Base-by-base conservation (phyloP, 306 rosid genomes). In the Ormosia emarginata region DNA sequence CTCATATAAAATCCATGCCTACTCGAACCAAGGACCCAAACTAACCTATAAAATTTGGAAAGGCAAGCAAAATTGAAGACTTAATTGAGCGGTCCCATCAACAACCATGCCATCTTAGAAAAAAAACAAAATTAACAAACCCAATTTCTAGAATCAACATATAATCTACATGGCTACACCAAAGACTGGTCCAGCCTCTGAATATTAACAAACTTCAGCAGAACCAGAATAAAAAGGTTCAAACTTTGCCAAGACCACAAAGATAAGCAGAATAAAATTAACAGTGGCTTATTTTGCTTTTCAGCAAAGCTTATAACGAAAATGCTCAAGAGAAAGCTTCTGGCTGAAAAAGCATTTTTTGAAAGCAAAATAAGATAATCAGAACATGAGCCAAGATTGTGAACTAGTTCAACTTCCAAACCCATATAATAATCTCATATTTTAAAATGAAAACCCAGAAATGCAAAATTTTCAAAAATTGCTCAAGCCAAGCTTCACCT, bases 1-100 rank as follows among this genome's bases (percentile, higher is more conserved):
- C 83, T 86, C 83, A 73, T 86, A 78, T 56, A 82, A 79, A 71
- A 64, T 75, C 65, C 70, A 53, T 56, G 66, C 72, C 56, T 74
- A 75, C 59, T 79, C 50, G 40, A 80, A 84, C 84, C 72, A 80
- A 33, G n/a, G 71, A 64, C 63, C 56, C 30, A 83, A 83, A 77
- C 37, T 75, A 68, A 64, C 44, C 74, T 37, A 65, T 24, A 71
- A 36, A 90, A 85, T 62, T 78, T 81, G 82, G 11, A 76, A 39
- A 82, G 9, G 11, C 41, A 75, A 75, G 1, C n/a, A 67, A 58
- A 74, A 30, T 63, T 41, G 29, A 74, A 66, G 64, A 61, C 44
- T 71, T 72, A 15, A 62, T n/a, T 9, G 18, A 67, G 47, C 4
- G 7, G 17, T 65, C 70, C 17, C 47, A 77, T 37, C 36, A 65